Evolutionary conservation across 2,329 filamentous ascomycete species (phyloP).

Genomic region (Clonostachys sp.): DNA sequence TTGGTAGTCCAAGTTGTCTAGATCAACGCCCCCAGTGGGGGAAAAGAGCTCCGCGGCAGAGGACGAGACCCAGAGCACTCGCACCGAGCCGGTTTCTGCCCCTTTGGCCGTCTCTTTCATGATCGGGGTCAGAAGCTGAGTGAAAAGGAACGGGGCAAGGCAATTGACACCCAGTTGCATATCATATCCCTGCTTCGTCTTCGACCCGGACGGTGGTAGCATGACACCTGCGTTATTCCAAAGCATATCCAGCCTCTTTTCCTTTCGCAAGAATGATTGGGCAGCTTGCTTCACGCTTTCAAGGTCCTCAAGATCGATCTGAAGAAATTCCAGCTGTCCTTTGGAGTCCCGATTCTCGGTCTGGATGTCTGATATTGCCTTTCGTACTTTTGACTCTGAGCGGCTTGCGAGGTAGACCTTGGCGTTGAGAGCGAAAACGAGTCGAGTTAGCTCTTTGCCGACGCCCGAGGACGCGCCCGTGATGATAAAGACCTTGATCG

Average conservation of each 20-base stretch:
- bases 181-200: slow-evolving; percentile 30
- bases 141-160: slow-evolving; percentile 30
- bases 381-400: slow-evolving; percentile 28
- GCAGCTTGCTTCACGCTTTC: slow-evolving; percentile 18
- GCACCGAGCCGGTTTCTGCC: slow-evolving; percentile 15
- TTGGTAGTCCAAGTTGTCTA: slow-evolving; percentile 12
- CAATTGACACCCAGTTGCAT: slow-evolving; percentile 32
- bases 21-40: slow-evolving; percentile 6
- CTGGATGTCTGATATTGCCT: slow-evolving; percentile 34
- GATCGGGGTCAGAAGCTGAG: slow-evolving; percentile 23
- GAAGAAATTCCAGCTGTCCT: slow-evolving; percentile 30
- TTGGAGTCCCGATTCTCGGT: slow-evolving; percentile 17
- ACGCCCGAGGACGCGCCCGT: slow-evolving; percentile 31
- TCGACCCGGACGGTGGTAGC: slow-evolving; percentile 23
- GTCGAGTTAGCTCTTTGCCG: slow-evolving; percentile 41
- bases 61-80: slow-evolving; percentile 18
- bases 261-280: slow-evolving; percentile 11
- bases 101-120: slow-evolving; percentile 19
- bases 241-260: slow-evolving; percentile 24
- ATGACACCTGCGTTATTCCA: slow-evolving; percentile 37
- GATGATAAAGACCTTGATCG: slow-evolving; percentile 36
- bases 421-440: slow-evolving; percentile 46
- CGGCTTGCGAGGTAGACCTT: slow-evolving; percentile 48
- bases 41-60: slow-evolving; percentile 11
- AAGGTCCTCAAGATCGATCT: slow-evolving; percentile 30